A percentile compares a stretch with the other conserved stretches of the same genome.
Conservation (phyloP, 495 filamentous ascomycete genomes). For the Viridothelium virens region DNA sequence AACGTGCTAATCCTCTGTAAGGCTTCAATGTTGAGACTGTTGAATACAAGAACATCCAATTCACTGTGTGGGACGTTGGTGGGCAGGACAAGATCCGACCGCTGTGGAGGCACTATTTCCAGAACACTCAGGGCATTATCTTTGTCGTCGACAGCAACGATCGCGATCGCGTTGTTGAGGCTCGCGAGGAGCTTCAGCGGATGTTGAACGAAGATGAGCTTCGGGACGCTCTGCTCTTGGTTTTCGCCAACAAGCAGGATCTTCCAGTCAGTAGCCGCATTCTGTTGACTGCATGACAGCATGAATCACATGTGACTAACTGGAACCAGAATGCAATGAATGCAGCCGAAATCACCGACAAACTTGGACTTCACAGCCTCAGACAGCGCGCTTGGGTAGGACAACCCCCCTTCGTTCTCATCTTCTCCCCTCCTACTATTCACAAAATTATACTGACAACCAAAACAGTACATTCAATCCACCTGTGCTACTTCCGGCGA, state of each 20-base stretch:
- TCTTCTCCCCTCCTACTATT: neutral
- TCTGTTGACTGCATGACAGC: neutral
- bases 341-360: conserved; percentile 98
- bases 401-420: conserved; percentile 18
- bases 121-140: conserved; percentile 99
- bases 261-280: conserved; percentile 63
- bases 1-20: conserved; percentile 29
- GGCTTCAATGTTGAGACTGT: conserved; percentile 99
- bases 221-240: conserved; percentile 90
- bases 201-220: conserved; percentile 99
- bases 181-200: conserved; percentile 96
- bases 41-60: conserved; percentile 99
- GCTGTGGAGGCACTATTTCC: conserved; percentile 99
- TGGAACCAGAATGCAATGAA: conserved; percentile 87
- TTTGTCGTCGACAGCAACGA: conserved; percentile 99
- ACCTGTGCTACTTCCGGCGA: conserved; percentile 99
- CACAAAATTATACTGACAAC: conserved; percentile 12
- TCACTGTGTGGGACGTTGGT: conserved; percentile 99
- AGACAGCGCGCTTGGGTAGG: conserved; percentile 97
- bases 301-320: conserved; percentile 11
- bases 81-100: conserved; percentile 99
- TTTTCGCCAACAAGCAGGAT: conserved; percentile 99
- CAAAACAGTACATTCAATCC: conserved; percentile 89
- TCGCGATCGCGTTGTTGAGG: conserved; percentile 98
- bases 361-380: conserved; percentile 97